Evolutionary conservation across 805 yeast genomes (phyloP).

Genomic region (Torulaspora gathmanii): DNA sequence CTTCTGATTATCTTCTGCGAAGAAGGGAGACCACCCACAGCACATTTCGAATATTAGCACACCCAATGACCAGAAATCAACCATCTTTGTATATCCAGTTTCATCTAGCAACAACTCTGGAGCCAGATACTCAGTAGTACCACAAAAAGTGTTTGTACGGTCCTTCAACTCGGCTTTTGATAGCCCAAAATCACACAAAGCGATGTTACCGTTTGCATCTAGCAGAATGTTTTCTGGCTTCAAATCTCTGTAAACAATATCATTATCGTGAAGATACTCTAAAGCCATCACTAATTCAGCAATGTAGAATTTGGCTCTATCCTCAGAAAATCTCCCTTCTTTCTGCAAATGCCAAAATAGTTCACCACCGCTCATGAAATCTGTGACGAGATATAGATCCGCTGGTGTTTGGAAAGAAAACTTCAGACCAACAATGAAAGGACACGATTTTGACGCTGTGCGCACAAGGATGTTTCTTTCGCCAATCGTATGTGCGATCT

Average conservation of each 20-base stretch:
- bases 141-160: slow-evolving; percentile 96
- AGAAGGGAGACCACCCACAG: slow-evolving; percentile 99
- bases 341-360: slow-evolving; percentile 94
- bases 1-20: slow-evolving; percentile 96
- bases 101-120: slow-evolving; percentile 96
- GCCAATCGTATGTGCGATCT: slow-evolving; percentile 96
- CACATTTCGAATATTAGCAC: slow-evolving; percentile 98
- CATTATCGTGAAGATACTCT: slow-evolving; percentile 92
- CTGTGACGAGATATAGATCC: slow-evolving; percentile 89
- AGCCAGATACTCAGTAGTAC: slow-evolving; percentile 96
- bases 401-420: slow-evolving; percentile 94
- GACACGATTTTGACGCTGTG: slow-evolving; percentile 80
- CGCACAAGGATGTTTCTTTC: slow-evolving; percentile 92
- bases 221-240: slow-evolving; percentile 94
- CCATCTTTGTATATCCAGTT: slow-evolving; percentile 97
- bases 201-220: slow-evolving; percentile 97
- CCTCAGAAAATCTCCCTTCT: slow-evolving; percentile 91
- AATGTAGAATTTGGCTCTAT: slow-evolving; percentile 92
- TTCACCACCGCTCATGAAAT: slow-evolving; percentile 98
- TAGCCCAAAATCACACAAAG: slow-evolving; percentile 94
- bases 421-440: slow-evolving; percentile 94
- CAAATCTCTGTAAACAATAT: slow-evolving; percentile 91
- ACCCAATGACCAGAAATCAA: slow-evolving; percentile 97
- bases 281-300: slow-evolving; percentile 92
- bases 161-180: slow-evolving; percentile 88